phyloP scores from a whole-genome alignment of 352 stramenopile species.

The Phytophthora cryptogea region DNA sequence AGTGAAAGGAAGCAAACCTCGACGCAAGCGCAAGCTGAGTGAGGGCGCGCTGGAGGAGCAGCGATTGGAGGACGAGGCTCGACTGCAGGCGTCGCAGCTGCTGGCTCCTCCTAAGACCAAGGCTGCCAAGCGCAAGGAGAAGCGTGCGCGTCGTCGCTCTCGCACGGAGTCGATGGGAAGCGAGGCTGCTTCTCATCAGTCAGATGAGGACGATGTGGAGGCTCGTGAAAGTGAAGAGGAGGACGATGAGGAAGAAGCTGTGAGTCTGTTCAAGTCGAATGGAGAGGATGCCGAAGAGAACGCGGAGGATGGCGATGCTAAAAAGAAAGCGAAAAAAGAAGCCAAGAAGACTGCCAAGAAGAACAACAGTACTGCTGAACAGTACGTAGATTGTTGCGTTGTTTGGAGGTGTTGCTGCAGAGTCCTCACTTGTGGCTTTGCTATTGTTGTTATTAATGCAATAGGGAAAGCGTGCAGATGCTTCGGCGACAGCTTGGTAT shows the following conservation, averaged over 20 bases:
- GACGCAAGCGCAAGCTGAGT: conserved; percentile 84
- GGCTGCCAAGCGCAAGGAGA: conserved; percentile 45
- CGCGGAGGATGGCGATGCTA: conserved; percentile 5
- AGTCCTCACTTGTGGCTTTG: conserved; percentile 13
- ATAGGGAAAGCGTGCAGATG: conserved; percentile 55
- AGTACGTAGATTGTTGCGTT: conserved; percentile 20
- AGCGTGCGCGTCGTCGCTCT: conserved; percentile 46
- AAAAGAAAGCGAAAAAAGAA: conserved; percentile 27
- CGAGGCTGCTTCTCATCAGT: conserved; percentile 16
- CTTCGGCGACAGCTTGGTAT: conserved; percentile 87
- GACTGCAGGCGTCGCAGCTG: conserved; percentile 66
- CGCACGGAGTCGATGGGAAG: conserved; percentile 46
- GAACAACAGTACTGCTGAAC: conserved; percentile 24
- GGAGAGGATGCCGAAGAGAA: conserved; percentile 17
- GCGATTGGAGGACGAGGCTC: conserved; percentile 66
- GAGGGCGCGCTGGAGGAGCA: conserved; percentile 80
- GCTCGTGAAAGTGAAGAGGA: conserved; percentile 37
- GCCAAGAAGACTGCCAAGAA: conserved; percentile 37
- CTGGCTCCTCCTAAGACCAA: conserved; percentile 60
- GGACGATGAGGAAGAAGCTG: conserved; percentile 37
- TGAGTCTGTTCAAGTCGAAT: conserved; percentile 60
- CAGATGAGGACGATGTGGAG: conserved; percentile 14
- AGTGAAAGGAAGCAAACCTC: conserved; percentile 64
- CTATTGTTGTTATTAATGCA: conserved; percentile 3
- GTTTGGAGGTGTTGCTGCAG: background rate